A percentile compares a stretch with the other conserved stretches of the same genome.
Evolutionary conservation across 2,329 filamentous ascomycete species (phyloP).

Genomic region (Colletotrichum sojae): DNA sequence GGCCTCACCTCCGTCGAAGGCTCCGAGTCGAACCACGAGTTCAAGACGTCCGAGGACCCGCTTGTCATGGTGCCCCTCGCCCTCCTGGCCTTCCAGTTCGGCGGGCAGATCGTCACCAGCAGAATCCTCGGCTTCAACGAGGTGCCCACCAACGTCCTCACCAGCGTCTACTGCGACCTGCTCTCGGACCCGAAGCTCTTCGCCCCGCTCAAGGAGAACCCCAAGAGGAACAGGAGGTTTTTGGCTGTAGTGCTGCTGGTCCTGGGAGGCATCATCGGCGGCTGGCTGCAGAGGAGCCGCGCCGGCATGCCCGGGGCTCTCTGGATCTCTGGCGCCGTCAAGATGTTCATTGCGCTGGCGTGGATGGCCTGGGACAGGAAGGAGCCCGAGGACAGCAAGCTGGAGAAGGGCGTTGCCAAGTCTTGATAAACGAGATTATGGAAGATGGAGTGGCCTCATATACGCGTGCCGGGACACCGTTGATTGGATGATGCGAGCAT

Average conservation of each 20-base stretch:
- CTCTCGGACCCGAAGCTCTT: slow-evolving; percentile 65
- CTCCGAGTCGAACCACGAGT: slow-evolving; percentile 36
- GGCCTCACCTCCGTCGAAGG: slow-evolving; percentile 44
- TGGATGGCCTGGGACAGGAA: slow-evolving; percentile 52
- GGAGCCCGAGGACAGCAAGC: slow-evolving; percentile 36
- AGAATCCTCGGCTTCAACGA: slow-evolving; percentile 66
- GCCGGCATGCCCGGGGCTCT: slow-evolving; percentile 58
- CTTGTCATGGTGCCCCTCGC: slow-evolving; percentile 60
- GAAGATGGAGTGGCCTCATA: neutral
- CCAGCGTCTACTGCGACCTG: slow-evolving; percentile 68
- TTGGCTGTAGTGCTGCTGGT: slow-evolving; percentile 61
- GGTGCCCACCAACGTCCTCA: slow-evolving; percentile 68
- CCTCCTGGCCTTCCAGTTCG: slow-evolving; percentile 67
- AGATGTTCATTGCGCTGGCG: slow-evolving; percentile 55
- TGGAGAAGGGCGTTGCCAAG: slow-evolving; percentile 30
- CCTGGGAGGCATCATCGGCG: slow-evolving; percentile 61
- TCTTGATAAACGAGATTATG: neutral
- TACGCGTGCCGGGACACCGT: neutral
- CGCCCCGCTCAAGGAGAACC: slow-evolving; percentile 56
- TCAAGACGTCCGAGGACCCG: slow-evolving; percentile 50
- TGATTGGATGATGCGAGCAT: neutral
- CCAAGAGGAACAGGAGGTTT: slow-evolving; percentile 64
- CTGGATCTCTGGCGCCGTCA: slow-evolving; percentile 62
- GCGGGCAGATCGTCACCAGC: slow-evolving; percentile 66
- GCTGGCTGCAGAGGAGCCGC: slow-evolving; percentile 61